Conservation (phyloP, 306 rosid genomes). For the Clitoria ternatea region DNA sequence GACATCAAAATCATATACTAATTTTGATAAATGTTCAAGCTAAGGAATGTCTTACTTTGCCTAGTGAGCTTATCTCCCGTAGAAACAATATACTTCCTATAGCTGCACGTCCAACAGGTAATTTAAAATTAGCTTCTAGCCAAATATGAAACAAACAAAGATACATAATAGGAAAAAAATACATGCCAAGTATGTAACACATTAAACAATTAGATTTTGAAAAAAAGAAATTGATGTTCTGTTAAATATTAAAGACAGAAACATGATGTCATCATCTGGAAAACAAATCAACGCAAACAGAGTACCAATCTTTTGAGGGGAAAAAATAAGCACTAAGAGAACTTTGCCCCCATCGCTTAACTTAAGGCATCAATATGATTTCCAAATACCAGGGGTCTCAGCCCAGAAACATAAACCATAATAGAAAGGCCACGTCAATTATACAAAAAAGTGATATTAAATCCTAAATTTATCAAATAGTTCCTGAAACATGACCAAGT, state of each 20-base stretch:
- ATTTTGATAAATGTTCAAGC: background rate
- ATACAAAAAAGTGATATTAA: background rate
- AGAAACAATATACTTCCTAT: slow-evolving; percentile 62
- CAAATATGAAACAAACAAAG: background rate
- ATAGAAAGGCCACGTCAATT: background rate
- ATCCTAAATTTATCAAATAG: background rate
- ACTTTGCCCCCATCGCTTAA: background rate
- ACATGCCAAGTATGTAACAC: background rate
- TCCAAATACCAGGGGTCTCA: background rate
- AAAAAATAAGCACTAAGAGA: background rate
- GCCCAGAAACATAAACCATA: background rate
- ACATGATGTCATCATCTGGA: background rate
- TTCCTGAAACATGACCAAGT: background rate
- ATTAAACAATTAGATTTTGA: background rate
- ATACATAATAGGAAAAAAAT: background rate
- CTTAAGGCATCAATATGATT: background rate
- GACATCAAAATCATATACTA: background rate
- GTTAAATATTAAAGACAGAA: slow-evolving; percentile 2
- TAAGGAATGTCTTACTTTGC: slow-evolving; percentile 50
- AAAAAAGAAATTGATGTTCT: background rate
- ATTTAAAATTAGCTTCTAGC: slow-evolving; percentile 16
- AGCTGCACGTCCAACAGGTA: slow-evolving; percentile 50
- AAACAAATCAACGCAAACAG: background rate
- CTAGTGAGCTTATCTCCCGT: slow-evolving; percentile 45
- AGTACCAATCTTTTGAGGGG: background rate